These are phyloP conservation scores for Colletotrichum godetiae DNA, from an alignment of 2,329 filamentous ascomycete genomes.

Conservation along the genomic window DNA sequence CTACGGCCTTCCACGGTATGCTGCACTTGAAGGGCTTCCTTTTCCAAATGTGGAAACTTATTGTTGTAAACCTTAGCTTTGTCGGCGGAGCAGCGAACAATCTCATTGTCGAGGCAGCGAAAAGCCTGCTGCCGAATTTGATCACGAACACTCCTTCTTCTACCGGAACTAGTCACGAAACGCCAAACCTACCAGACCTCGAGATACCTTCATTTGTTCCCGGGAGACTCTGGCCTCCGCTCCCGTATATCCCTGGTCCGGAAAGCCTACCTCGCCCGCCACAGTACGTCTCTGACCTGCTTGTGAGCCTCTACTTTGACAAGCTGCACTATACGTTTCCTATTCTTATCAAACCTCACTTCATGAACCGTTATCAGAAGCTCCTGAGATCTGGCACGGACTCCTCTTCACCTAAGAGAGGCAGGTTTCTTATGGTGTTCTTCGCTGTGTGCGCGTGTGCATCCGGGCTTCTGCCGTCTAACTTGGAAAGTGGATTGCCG, in stretches of 20 bases:
- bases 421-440: conserved; percentile 43
- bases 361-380: conserved; percentile 39
- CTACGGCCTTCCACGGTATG: conserved; percentile 40
- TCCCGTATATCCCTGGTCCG: conserved; percentile 41
- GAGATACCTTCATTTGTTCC: conserved; percentile 44
- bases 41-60: too few species aligned
- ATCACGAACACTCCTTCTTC: background rate
- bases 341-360: conserved; percentile 41
- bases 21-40: too few species aligned
- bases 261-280: conserved; percentile 42
- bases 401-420: conserved; percentile 22
- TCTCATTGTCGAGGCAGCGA: conserved; percentile 43
- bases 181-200: conserved; percentile 22
- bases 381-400: conserved; percentile 23
- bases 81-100: conserved; percentile 41
- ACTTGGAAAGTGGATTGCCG: conserved; percentile 30
- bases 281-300: conserved; percentile 42
- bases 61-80: conserved; percentile 29
- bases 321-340: conserved; percentile 44
- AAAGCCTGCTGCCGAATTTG: conserved; percentile 37
- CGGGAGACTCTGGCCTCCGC: conserved; percentile 41
- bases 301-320: conserved; percentile 43
- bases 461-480: conserved; percentile 39
- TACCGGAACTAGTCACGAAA: background rate
- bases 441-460: conserved; percentile 45